These are phyloP conservation scores for Carallia pectinifolia DNA, from an alignment of 345 rosid genomes.

Conservation along the genomic window DNA sequence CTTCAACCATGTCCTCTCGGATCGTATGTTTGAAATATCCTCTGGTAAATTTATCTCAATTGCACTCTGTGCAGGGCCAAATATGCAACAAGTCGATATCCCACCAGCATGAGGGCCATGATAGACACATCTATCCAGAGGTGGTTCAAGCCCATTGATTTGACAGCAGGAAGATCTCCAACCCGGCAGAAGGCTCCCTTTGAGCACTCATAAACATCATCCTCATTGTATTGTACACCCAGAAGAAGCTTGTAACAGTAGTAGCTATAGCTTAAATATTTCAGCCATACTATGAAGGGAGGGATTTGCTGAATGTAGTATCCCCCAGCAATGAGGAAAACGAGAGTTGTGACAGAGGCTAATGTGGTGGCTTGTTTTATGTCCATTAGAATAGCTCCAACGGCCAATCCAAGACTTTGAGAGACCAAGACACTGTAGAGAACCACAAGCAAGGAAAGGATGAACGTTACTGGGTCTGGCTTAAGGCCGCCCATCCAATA, in stretches of 20 bases:
- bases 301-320: slow-evolving; percentile 95
- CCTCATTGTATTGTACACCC: slow-evolving; percentile 78
- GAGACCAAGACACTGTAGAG: slow-evolving; percentile 93
- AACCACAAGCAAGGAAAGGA: slow-evolving; percentile 77
- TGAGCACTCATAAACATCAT: slow-evolving; percentile 78
- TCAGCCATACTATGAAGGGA: slow-evolving; percentile 89
- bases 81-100: slow-evolving; percentile 82
- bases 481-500: slow-evolving; percentile 99
- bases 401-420: slow-evolving; percentile 89
- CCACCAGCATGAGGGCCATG: slow-evolving; percentile 92
- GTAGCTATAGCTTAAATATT: slow-evolving; percentile 95
- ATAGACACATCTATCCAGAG: slow-evolving; percentile 82
- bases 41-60: slow-evolving; percentile 38
- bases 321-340: slow-evolving; percentile 95
- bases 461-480: slow-evolving; percentile 71
- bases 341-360: slow-evolving; percentile 94
- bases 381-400: slow-evolving; percentile 97
- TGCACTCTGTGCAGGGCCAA: slow-evolving; percentile 74
- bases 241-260: slow-evolving; percentile 95
- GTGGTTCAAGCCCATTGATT: slow-evolving; percentile 74
- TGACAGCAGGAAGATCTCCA: slow-evolving; percentile 77
- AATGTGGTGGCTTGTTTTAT: slow-evolving; percentile 93
- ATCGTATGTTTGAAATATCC: neutral
- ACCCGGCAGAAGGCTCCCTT: slow-evolving; percentile 70
- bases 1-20: slow-evolving; percentile 15